Conservation (phyloP, 257 asterid genomes). For the Lycium ferocissimum region DNA sequence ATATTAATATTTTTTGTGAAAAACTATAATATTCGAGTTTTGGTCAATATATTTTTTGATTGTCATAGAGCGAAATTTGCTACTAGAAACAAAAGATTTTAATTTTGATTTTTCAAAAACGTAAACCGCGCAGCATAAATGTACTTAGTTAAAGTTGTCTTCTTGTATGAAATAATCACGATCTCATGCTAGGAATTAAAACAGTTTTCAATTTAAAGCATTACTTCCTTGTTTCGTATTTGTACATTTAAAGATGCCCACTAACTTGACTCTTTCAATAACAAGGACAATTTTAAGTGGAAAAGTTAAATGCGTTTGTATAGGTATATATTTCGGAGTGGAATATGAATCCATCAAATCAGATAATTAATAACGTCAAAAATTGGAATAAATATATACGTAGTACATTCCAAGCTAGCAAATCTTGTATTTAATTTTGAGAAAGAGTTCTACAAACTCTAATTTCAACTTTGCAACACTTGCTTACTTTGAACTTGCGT, state of each 20-base stretch:
- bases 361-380: background rate
- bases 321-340: background rate
- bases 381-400: background rate
- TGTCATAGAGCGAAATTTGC: too few species aligned
- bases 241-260: background rate
- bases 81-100: too few species aligned
- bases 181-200: background rate
- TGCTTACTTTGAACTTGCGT: too few species aligned
- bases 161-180: too few species aligned
- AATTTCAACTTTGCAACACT: too few species aligned
- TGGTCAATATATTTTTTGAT: too few species aligned
- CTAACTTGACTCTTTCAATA: constrained; percentile 4
- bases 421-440: background rate
- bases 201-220: background rate
- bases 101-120: too few species aligned
- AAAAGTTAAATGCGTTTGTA: background rate
- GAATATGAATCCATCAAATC: background rate
- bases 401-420: background rate
- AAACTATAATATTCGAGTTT: too few species aligned
- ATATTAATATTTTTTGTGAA: too few species aligned
- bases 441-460: too few species aligned
- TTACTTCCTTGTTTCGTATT: background rate
- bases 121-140: too few species aligned
- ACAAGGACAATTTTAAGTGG: constrained; percentile 23
- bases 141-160: too few species aligned